phyloP scores from a whole-genome alignment of 208 protist genomes.

The Acanthamoeba healyi region DNA sequence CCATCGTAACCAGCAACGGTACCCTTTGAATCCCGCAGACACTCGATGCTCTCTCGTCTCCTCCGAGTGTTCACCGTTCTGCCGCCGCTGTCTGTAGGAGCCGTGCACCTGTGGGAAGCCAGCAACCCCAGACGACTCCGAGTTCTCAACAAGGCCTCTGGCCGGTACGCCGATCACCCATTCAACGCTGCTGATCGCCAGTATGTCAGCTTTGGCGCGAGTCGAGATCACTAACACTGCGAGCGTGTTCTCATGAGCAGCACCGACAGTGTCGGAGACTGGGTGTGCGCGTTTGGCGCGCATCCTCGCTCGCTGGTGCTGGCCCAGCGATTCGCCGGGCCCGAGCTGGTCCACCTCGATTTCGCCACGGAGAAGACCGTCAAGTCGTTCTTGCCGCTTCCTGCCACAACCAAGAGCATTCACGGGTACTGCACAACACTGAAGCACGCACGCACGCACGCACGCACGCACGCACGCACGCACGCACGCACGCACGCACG shows the following conservation, averaged over 20 bases:
- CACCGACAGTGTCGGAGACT: not conserved
- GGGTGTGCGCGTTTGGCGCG: not conserved
- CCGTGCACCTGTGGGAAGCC: conserved; percentile 23
- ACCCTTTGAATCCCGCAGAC: not conserved
- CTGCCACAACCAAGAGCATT: not conserved
- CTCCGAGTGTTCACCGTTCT: not conserved
- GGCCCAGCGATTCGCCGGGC: not conserved
- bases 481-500: no score
- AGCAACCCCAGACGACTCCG: not conserved
- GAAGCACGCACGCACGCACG: no score
- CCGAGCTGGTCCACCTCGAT: not conserved
- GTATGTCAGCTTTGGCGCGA: no score
- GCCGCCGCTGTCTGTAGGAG: not conserved
- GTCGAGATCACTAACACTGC: no score
- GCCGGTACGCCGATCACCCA: no score
- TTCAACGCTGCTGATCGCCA: no score
- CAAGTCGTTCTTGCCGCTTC: not conserved
- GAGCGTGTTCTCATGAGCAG: not conserved
- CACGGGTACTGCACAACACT: no score
- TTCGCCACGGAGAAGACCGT: not conserved
- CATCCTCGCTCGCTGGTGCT: conserved; percentile 21
- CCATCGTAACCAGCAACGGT: not conserved
- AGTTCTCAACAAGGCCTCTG: not conserved
- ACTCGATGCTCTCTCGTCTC: not conserved
- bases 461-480: no score